A percentile compares a stretch with the other conserved stretches of the same genome.
These are phyloP conservation scores for Pythium oligandrum DNA, from an alignment of 352 stramenopile genomes.

Conservation along the genomic window DNA sequence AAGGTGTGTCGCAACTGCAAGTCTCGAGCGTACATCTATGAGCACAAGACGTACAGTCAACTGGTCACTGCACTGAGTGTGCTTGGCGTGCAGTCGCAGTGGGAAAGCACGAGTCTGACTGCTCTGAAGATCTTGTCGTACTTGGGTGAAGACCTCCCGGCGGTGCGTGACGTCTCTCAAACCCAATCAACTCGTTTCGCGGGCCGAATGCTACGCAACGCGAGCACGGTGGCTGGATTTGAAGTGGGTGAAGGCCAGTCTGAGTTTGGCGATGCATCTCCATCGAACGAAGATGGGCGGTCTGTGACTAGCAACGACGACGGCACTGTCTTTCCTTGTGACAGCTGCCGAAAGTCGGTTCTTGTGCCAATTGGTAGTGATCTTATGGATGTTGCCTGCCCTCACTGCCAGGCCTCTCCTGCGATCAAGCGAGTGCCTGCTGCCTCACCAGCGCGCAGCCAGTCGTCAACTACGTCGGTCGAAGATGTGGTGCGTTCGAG, in stretches of 20 bases:
- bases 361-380: slow-evolving; percentile 41
- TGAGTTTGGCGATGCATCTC: no score
- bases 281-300: neutral
- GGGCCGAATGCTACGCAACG: neutral
- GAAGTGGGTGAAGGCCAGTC: neutral
- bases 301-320: slow-evolving; percentile 2
- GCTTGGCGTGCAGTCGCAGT: slow-evolving; percentile 27
- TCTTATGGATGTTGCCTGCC: slow-evolving; percentile 53
- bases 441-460: neutral
- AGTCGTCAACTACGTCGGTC: slow-evolving; percentile 23
- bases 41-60: slow-evolving; percentile 40
- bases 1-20: slow-evolving; percentile 31
- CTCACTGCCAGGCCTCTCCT: slow-evolving; percentile 57
- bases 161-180: neutral
- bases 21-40: slow-evolving; percentile 31
- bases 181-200: neutral
- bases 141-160: neutral
- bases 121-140: slow-evolving; percentile 20
- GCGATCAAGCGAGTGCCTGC: slow-evolving; percentile 21
- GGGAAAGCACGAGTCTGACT: slow-evolving; percentile 31
- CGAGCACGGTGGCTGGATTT: neutral
- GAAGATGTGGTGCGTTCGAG: slow-evolving; percentile 12
- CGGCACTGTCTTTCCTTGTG: slow-evolving; percentile 23
- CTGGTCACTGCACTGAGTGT: slow-evolving; percentile 34
- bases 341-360: slow-evolving; percentile 47